These are phyloP conservation scores for Populus nigra DNA, from an alignment of 345 rosid genomes.

Conservation along the genomic window DNA sequence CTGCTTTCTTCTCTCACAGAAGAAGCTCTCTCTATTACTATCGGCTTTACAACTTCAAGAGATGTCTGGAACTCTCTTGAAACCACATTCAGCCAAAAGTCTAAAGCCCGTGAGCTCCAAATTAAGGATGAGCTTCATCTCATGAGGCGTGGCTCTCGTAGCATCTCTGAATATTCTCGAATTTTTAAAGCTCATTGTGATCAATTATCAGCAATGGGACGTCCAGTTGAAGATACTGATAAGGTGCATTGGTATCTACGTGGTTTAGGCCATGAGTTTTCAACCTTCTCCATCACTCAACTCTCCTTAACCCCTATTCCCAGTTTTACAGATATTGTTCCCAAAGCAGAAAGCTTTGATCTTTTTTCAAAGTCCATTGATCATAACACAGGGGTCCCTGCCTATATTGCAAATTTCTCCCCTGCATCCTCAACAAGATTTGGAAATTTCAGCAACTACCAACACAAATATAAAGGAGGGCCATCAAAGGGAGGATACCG, in stretches of 20 bases:
- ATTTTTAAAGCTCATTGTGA: background rate
- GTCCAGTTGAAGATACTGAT: background rate
- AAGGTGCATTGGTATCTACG: background rate
- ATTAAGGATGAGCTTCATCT: background rate
- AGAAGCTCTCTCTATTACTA: too few species aligned
- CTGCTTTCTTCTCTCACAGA: too few species aligned
- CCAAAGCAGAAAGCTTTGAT: constrained; percentile 4
- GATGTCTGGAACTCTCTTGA: background rate
- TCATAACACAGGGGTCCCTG: too few species aligned
- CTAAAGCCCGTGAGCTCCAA: background rate
- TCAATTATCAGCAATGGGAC: background rate
- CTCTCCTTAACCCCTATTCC: background rate
- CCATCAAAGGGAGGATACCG: too few species aligned
- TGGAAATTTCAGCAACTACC: too few species aligned
- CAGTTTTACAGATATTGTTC: background rate
- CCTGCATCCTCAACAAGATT: too few species aligned
- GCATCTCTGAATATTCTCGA: background rate
- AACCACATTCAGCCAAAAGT: background rate
- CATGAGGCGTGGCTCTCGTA: background rate
- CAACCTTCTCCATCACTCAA: background rate
- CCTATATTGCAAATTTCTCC: too few species aligned
- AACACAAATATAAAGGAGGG: too few species aligned
- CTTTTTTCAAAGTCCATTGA: background rate
- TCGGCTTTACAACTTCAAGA: background rate
- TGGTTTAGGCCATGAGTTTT: background rate